Evolutionary conservation across 352 stramenopile species (phyloP), one percentile per base, ranked within the genome.

Genomic region (Phytophthora aleatoria): DNA sequence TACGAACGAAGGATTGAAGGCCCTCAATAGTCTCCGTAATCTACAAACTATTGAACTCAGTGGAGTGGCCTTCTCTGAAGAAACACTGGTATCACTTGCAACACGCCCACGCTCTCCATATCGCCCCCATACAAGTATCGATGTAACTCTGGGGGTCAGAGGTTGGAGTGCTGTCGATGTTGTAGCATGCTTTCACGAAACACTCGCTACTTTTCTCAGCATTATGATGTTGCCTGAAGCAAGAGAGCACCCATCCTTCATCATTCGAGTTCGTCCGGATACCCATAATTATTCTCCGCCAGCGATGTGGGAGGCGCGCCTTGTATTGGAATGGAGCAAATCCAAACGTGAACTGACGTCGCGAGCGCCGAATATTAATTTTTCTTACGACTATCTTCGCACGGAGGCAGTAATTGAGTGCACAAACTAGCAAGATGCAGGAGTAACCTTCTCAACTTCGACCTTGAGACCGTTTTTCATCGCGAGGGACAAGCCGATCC

Each of bases 381-480:
- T 41, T 41, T 41, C 35, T 41, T 41, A 41, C 5, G 12, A 41
- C n/a, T 41, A 41, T n/a, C 35, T 41, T 4, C 35, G 35, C 1
- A 41, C 12, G 2, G 1, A 16, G 35, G 11, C 35, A 41, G n/a
- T n/a, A 2, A 41, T 41, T 41, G 12, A n/a, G 35, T 41, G 35
- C 33, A 9, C 33, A 6, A 38, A 41, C 12, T 41, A 41, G 9
- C 10, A 41, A 15, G 35, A 41, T 41, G 1, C 2, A 41, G 11
- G 10, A 6, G 4, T 15, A 41, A 41, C 35, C 12, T 16, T 41
- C 35, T 41, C 35, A 41, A 41, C 35, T n/a, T 28, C 41, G 49
- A 74, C 52, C 9, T 65, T 61, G 50, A 74, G 45, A 3, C 52
- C 55, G 24, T 67, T 64, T 50, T 76, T 79, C 39, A 77, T 64